Conservation (phyloP, 345 rosid species). For the Raphanus raphanistrum region DNA sequence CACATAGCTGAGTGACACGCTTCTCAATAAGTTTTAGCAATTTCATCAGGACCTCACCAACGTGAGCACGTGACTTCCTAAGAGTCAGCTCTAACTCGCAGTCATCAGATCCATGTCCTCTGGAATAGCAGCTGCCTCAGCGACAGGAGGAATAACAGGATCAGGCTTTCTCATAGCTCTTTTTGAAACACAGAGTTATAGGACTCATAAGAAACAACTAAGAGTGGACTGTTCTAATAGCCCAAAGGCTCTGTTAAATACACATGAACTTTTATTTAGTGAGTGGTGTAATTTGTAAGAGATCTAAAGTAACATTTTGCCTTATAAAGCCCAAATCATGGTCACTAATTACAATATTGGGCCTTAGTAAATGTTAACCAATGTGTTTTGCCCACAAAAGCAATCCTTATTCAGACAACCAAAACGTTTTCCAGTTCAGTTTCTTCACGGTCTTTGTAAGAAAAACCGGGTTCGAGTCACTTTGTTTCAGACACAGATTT, state of each 20-base stretch:
- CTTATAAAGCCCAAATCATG: neutral
- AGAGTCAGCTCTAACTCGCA: constrained; percentile 61
- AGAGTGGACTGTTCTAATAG: neutral
- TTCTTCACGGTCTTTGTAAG: neutral
- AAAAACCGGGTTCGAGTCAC: neutral
- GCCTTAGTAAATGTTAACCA: neutral
- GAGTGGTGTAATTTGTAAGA: neutral
- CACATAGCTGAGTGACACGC: constrained; percentile 64
- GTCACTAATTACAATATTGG: neutral
- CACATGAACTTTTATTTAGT: too few species aligned
- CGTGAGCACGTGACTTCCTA: constrained; percentile 55
- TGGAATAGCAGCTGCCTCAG: constrained; percentile 44
- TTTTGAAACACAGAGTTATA: neutral
- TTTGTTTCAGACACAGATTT: neutral
- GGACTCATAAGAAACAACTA: neutral
- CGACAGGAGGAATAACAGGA: constrained; percentile 24
- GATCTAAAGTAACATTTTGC: neutral
- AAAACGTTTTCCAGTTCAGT: neutral
- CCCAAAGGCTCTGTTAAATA: neutral
- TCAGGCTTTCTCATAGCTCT: neutral
- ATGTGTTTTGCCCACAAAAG: neutral
- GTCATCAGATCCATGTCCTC: constrained; percentile 80
- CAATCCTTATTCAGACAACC: neutral
- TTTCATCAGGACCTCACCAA: constrained; percentile 57
- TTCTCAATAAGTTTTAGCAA: constrained; percentile 73